phyloP scores from a whole-genome alignment of 257 asterid genomes.

The Datura wrightii region DNA sequence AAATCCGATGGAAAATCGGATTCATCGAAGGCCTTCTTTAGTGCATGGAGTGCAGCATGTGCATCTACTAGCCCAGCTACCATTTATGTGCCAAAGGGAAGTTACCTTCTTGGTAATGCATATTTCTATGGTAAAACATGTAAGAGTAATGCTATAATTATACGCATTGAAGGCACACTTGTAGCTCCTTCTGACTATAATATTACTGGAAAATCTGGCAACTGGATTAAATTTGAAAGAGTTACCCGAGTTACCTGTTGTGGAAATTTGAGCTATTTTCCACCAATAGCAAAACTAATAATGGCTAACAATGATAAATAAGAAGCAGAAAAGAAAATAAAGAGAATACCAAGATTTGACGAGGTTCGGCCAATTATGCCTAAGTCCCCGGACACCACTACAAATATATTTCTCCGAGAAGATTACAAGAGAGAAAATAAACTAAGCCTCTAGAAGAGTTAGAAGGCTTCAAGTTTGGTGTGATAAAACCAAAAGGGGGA shows the following conservation, averaged over 20 bases:
- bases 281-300: no score
- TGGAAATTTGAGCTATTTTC: no score
- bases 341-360: no score
- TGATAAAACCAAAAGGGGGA: no score
- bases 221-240: constrained; percentile 56
- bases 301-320: no score
- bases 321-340: no score
- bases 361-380: no score
- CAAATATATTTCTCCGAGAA: no score
- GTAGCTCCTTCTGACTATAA: constrained; percentile 60
- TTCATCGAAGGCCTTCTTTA: constrained; percentile 47
- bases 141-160: constrained; percentile 41
- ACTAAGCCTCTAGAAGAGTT: no score
- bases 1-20: constrained; percentile 52
- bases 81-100: constrained; percentile 60
- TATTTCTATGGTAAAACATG: constrained; percentile 56
- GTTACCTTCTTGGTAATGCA: constrained; percentile 40
- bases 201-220: constrained; percentile 36
- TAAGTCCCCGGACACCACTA: no score
- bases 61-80: constrained; percentile 47
- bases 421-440: no score
- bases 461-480: no score
- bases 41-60: constrained; percentile 69
- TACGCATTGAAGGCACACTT: constrained; percentile 53
- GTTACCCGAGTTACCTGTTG: constrained; percentile 56